phyloP scores from a whole-genome alignment of 2,329 filamentous ascomycete species.

The Zymoseptoria tritici region DNA sequence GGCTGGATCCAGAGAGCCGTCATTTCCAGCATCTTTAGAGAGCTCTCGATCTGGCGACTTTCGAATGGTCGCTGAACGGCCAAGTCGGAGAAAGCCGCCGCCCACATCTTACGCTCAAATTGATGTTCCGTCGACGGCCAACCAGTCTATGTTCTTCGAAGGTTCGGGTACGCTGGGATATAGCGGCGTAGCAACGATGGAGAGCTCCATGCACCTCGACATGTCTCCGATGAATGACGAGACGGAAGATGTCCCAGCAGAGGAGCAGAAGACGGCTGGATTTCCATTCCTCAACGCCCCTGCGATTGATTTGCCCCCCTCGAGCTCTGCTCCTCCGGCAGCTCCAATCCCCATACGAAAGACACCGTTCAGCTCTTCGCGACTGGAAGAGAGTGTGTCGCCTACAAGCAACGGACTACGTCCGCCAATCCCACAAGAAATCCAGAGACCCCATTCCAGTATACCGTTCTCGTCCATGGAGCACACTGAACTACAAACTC shows the following conservation, averaged over 20 bases:
- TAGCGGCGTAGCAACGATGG: conserved; percentile 8
- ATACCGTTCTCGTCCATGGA: not conserved
- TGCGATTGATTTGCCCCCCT: not conserved
- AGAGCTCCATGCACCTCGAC: conserved; percentile 9
- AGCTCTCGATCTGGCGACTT: conserved; percentile 18
- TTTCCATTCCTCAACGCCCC: not conserved
- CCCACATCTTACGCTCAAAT: conserved; percentile 3
- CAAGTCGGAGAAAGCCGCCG: conserved; percentile 8
- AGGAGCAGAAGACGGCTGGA: not conserved
- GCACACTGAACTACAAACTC: not conserved
- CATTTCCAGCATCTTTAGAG: conserved; percentile 45
- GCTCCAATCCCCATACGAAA: not conserved
- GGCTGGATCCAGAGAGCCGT: conserved; percentile 49
- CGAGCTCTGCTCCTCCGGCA: not conserved
- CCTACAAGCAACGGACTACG: not conserved
- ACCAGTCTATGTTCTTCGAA: conserved; percentile 14
- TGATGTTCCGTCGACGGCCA: conserved; percentile 1
- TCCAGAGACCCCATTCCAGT: not conserved
- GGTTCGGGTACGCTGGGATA: conserved; percentile 14
- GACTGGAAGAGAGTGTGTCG: not conserved
- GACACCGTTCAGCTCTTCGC: not conserved
- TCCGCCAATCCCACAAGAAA: not conserved
- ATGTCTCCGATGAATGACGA: not conserved
- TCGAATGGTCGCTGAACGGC: conserved; percentile 17
- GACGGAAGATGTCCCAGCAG: not conserved